Base-by-base conservation (phyloP, 129 eudicot genomes). In the Lactuca saligna region DNA sequence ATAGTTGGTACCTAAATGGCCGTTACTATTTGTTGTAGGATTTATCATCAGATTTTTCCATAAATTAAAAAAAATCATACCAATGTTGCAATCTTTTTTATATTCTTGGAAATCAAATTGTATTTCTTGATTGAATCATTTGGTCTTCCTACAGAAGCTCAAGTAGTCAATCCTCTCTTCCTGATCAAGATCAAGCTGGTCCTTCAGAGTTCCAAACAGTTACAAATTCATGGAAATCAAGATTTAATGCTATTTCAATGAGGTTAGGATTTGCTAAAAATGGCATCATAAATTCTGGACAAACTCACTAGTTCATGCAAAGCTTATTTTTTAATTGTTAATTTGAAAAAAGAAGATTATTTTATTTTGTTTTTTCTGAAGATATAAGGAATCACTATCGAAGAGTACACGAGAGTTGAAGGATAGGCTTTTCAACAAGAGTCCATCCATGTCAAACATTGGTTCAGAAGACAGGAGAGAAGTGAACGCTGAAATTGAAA, bases 351-450 rank as follows among this genome's bases (percentile, higher is more conserved):
- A 12, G 8, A 17, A 2, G 14, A 46, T 46, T 10, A 46, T n/a
- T n/a, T n/a, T n/a, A 46, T 46, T 46, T 0, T 17, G n/a, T 55
- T n/a, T 64, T 41, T 10, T 61, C 44, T 14, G 35, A 66, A 90
- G 97, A 79, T 90, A 87, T 67, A 90, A 85, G 69, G 97, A 90
- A 53, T 84, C 95, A 7, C 68, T 90, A 37, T 73, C 95, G 0
- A 90, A 87, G 85, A 87, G 89, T 76, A 90, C 97, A 42, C 56
- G 82, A 71, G 89, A 84, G 51, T 87, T 80, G 97, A 90, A 90
- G 76, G 97, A 90, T 63, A 87, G 74, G 65, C 76, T 88, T 48
- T 90, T 90, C 61, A 80, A 82, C 59, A 87, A 91, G 79, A 85
- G 85, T 75, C 70, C 85, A 42, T 77, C 88, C 0, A 85, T 87